phyloP scores from a whole-genome alignment of 1,139 yeast genomes.

The Starmera stellimalicola region DNA sequence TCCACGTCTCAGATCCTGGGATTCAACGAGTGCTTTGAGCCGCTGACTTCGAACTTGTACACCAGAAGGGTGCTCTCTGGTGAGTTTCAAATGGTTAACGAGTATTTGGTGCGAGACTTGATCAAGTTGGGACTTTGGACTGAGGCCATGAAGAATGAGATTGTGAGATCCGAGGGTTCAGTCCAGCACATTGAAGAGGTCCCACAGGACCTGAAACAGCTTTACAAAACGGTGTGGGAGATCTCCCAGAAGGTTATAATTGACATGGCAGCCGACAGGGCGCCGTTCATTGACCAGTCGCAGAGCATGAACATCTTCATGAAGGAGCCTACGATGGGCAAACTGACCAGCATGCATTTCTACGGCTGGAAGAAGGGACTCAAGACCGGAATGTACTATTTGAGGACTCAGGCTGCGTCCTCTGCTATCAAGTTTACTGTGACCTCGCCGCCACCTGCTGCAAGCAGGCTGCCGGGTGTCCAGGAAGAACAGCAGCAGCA shows the following conservation, averaged over 20 bases:
- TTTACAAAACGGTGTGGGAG: slow-evolving; percentile 97
- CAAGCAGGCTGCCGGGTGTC: too few relatives aligned
- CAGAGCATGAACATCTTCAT: slow-evolving; percentile 82
- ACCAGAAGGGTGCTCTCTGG: slow-evolving; percentile 82
- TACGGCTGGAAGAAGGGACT: slow-evolving; percentile 96
- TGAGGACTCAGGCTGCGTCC: slow-evolving; percentile 90
- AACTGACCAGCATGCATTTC: slow-evolving; percentile 91
- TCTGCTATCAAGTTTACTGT: slow-evolving; percentile 87
- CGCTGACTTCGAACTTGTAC: slow-evolving; percentile 79
- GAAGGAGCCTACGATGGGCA: slow-evolving; percentile 79
- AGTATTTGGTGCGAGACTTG: slow-evolving; percentile 69
- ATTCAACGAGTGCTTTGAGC: slow-evolving; percentile 85
- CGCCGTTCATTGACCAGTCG: slow-evolving; percentile 88
- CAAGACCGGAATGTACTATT: slow-evolving; percentile 96
- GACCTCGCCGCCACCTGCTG: too few relatives aligned
- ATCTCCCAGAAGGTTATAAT: slow-evolving; percentile 78
- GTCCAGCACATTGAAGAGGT: slow-evolving; percentile 67
- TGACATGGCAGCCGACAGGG: slow-evolving; percentile 93
- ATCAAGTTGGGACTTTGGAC: slow-evolving; percentile 80
- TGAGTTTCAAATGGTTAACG: slow-evolving; percentile 80
- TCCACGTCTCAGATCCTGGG: slow-evolving; percentile 88
- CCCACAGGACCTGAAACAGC: slow-evolving; percentile 64
- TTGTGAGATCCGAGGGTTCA: slow-evolving; percentile 76
- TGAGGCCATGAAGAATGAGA: slow-evolving; percentile 67
- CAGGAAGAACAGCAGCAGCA: not conserved